Conservation (phyloP, 2,329 filamentous ascomycete genomes). For the Fusarium sp. region DNA sequence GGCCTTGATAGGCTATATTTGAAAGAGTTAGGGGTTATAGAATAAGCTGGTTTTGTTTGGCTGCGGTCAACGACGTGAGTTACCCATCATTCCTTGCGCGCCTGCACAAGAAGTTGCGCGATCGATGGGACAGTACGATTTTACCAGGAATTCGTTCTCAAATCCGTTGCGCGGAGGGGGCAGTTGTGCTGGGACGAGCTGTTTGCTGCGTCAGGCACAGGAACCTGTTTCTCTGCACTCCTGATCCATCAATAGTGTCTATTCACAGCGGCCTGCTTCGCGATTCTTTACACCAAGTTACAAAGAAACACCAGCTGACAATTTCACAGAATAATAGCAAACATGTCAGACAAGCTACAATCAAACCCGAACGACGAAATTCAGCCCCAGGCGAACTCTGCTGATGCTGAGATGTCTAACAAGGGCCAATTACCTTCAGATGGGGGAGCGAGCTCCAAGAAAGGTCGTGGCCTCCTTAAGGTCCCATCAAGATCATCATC, state of each 20-base stretch:
- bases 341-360: conserved; percentile 48
- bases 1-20: conserved; percentile 41
- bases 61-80: conserved; percentile 41
- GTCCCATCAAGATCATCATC: conserved; percentile 71
- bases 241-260: background rate
- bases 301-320: conserved; percentile 30
- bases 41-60: conserved; percentile 35
- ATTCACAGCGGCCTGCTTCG: background rate
- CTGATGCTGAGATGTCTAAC: conserved; percentile 53
- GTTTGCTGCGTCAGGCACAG: background rate
- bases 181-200: background rate
- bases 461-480: conserved; percentile 62
- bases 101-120: conserved; percentile 5
- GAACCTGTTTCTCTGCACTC: background rate
- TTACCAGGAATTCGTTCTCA: background rate
- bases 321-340: conserved; percentile 38
- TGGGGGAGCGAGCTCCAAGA: conserved; percentile 56
- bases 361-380: conserved; percentile 44
- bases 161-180: background rate
- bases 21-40: conserved; percentile 42
- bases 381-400: conserved; percentile 48
- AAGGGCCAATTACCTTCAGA: conserved; percentile 54
- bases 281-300: conserved; percentile 6
- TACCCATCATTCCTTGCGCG: conserved; percentile 22
- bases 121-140: conserved; percentile 7